These are phyloP conservation scores for Bacterosira constricta DNA, from an alignment of 108 stramenopile species.

Conservation along the genomic window DNA sequence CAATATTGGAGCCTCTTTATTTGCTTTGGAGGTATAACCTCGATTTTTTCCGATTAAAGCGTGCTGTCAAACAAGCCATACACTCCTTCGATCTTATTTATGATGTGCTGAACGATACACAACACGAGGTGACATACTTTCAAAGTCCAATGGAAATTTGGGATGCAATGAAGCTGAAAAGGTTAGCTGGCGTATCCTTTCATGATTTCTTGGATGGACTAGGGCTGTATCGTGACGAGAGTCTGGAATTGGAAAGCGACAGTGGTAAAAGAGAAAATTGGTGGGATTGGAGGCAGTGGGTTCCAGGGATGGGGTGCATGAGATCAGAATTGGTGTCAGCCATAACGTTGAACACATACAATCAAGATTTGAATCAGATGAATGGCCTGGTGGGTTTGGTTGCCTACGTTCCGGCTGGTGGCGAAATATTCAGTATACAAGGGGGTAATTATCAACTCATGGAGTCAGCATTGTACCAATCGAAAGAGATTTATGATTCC, in stretches of 20 bases:
- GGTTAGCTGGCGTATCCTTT: slow-evolving; percentile 45
- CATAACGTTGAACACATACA: slow-evolving; percentile 72
- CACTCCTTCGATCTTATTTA: slow-evolving; percentile 55
- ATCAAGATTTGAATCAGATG: slow-evolving; percentile 67
- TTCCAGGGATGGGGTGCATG: slow-evolving; percentile 56
- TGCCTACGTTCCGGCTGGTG: slow-evolving; percentile 54
- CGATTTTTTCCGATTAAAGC: slow-evolving; percentile 33
- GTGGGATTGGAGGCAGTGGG: slow-evolving; percentile 40
- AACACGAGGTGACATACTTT: slow-evolving; percentile 61
- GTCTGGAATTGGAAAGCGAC: slow-evolving; percentile 8
- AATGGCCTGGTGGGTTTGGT: slow-evolving; percentile 73
- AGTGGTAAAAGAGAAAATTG: not conserved
- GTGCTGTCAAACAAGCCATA: slow-evolving; percentile 46
- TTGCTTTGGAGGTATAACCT: slow-evolving; percentile 44
- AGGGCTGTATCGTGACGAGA: slow-evolving; percentile 41
- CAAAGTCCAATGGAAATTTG: slow-evolving; percentile 72
- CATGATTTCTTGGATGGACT: slow-evolving; percentile 62
- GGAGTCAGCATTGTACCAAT: slow-evolving; percentile 67
- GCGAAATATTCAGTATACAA: slow-evolving; percentile 51
- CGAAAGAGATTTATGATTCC: slow-evolving; percentile 27
- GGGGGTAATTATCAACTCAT: slow-evolving; percentile 80
- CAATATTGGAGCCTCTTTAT: slow-evolving; percentile 5
- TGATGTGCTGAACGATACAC: slow-evolving; percentile 37
- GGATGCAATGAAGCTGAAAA: slow-evolving; percentile 52
- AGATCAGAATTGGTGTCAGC: slow-evolving; percentile 64